phyloP scores from a whole-genome alignment of 306 rosid species.

The Vigna radiata region DNA sequence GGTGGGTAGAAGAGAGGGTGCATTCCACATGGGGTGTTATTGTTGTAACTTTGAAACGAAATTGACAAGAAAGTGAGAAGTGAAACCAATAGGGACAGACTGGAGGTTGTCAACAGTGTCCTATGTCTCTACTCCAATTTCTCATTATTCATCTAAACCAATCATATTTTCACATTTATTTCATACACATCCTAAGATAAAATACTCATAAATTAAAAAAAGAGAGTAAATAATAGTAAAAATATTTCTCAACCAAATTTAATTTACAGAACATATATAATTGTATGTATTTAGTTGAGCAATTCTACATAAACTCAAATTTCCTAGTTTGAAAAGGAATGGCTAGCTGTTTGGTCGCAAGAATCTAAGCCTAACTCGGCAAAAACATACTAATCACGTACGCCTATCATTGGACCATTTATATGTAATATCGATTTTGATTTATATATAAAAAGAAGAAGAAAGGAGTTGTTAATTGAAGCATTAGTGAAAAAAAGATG shows the following conservation, averaged over 20 bases:
- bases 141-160: conserved; percentile 14
- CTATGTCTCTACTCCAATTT: conserved; percentile 14
- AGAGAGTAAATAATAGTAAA: no score
- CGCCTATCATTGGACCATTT: not conserved
- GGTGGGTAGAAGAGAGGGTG: conserved; percentile 2
- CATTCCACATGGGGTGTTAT: conserved; percentile 41
- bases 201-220: no score
- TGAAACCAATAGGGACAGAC: conserved; percentile 28
- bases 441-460: no score
- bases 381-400: not conserved
- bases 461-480: no score
- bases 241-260: no score
- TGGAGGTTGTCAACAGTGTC: conserved; percentile 39
- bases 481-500: no score
- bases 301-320: not conserved
- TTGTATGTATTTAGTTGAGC: not conserved
- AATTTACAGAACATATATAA: no score
- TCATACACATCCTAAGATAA: no score
- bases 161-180: no score
- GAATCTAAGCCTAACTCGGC: conserved; percentile 26
- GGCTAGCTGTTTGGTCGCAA: not conserved
- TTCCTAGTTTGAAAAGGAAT: no score
- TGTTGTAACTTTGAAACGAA: conserved; percentile 27
- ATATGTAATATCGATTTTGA: no score
- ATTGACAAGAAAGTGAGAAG: conserved; percentile 30